phyloP scores from a whole-genome alignment of 2,329 filamentous ascomycete genomes.

The Dactylellina haptotyla region DNA sequence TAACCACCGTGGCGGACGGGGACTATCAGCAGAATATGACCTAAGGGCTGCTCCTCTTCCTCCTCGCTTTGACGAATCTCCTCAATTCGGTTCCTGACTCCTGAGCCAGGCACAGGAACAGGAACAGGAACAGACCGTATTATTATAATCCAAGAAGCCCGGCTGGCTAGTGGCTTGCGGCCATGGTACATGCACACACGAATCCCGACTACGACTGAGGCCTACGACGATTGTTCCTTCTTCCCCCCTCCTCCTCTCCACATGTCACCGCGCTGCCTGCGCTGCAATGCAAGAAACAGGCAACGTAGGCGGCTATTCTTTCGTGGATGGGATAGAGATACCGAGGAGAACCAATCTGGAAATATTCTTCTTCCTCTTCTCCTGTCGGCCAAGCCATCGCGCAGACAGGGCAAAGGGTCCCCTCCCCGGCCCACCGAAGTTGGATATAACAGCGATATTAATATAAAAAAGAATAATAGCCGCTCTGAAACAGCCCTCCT shows the following conservation, averaged over 20 bases:
- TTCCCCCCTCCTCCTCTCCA: neutral
- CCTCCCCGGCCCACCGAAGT: neutral
- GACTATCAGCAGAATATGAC: no score
- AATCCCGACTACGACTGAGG: no score
- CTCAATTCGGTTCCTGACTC: slow-evolving; percentile 1
- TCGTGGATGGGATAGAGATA: neutral
- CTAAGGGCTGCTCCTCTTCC: no score
- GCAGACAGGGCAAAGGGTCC: slow-evolving; percentile 3
- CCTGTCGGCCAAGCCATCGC: neutral
- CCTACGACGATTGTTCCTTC: no score
- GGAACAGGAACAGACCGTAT: no score
- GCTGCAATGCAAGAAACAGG: neutral
- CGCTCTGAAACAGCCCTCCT: slow-evolving; percentile 19
- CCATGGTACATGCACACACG: no score
- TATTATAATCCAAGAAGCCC: no score
- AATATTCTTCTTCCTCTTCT: neutral
- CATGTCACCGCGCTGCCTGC: neutral
- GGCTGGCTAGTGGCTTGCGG: no score
- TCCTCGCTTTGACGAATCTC: no score
- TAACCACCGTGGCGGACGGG: slow-evolving; percentile 37
- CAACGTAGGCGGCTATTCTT: slow-evolving; percentile 3
- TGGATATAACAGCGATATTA: neutral
- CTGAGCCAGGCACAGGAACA: slow-evolving; percentile 28
- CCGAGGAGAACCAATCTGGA: neutral
- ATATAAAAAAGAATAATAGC: slow-evolving; percentile 11